These are phyloP conservation scores for Solanum neorickii DNA, from an alignment of 257 asterid species.

Conservation along the genomic window DNA sequence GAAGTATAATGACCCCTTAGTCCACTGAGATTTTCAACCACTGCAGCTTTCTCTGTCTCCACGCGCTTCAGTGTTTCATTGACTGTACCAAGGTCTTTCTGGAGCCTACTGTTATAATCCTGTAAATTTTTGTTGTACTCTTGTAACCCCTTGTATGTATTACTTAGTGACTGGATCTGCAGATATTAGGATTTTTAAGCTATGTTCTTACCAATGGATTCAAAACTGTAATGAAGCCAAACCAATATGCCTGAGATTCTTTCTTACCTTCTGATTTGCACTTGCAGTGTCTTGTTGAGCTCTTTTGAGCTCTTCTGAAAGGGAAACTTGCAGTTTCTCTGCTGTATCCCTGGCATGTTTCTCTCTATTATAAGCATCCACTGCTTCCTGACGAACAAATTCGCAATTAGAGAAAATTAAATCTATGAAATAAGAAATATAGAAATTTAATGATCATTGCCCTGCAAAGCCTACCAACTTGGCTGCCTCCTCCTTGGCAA, in stretches of 20 bases:
- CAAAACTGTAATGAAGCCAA: not conserved
- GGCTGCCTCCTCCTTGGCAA: conserved; percentile 55
- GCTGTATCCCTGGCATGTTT: conserved; percentile 48
- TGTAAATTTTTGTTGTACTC: conserved; percentile 85
- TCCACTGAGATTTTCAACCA: conserved; percentile 69
- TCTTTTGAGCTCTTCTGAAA: conserved; percentile 66
- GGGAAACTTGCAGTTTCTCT: conserved; percentile 57
- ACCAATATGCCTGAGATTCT: not conserved
- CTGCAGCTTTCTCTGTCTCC: conserved; percentile 67
- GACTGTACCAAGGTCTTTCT: conserved; percentile 51
- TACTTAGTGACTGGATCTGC: conserved; percentile 72
- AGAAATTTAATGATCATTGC: not conserved
- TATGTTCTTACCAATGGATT: not conserved
- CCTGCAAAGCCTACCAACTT: conserved; percentile 42
- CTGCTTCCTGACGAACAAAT: conserved; percentile 46
- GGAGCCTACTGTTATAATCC: conserved; percentile 78
- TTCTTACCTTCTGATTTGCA: conserved; percentile 54
- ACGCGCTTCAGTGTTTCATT: conserved; percentile 64
- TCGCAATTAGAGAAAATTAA: not conserved
- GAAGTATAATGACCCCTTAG: conserved; percentile 76
- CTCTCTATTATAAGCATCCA: conserved; percentile 50
- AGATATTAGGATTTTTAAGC: not conserved
- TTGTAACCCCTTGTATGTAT: conserved; percentile 53
- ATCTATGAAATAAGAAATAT: not conserved
- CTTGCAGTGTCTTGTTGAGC: conserved; percentile 47